phyloP scores from a whole-genome alignment of 257 asterid species.

The Cruciata laevipes region DNA sequence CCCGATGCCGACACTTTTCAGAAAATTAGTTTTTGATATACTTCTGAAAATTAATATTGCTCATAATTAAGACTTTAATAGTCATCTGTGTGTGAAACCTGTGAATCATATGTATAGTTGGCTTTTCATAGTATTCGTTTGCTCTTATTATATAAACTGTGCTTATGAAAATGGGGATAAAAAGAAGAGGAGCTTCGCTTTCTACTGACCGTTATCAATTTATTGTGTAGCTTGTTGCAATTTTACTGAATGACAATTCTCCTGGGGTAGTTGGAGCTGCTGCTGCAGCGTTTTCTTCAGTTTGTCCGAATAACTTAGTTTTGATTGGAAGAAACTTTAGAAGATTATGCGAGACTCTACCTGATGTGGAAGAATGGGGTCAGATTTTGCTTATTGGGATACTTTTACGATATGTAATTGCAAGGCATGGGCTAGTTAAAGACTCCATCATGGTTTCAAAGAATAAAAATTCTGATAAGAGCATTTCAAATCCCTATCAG shows the following conservation, averaged over 20 bases:
- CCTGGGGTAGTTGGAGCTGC: constrained; percentile 99
- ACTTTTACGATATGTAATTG: constrained; percentile 81
- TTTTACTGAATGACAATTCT: constrained; percentile 78
- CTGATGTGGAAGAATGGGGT: constrained; percentile 99
- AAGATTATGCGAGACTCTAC: constrained; percentile 86
- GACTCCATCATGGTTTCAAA: constrained; percentile 69
- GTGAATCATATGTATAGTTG: background rate
- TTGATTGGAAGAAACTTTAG: constrained; percentile 74
- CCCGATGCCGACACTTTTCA: background rate
- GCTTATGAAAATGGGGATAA: constrained; percentile 8
- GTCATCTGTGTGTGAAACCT: background rate
- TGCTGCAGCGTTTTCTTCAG: constrained; percentile 83
- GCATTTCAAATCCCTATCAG: constrained; percentile 30
- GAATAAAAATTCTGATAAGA: constrained; percentile 34
- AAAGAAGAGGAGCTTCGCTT: background rate
- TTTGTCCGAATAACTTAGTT: constrained; percentile 78
- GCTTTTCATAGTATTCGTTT: background rate
- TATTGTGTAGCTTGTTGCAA: constrained; percentile 64
- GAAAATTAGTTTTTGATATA: background rate
- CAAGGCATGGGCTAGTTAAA: constrained; percentile 81
- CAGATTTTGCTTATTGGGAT: constrained; percentile 79
- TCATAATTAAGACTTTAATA: background rate
- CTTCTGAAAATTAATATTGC: background rate
- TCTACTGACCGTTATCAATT: constrained; percentile 1
- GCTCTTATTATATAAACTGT: background rate